phyloP scores from a whole-genome alignment of 441 rosid genomes.

The Monsonia emarginata region DNA sequence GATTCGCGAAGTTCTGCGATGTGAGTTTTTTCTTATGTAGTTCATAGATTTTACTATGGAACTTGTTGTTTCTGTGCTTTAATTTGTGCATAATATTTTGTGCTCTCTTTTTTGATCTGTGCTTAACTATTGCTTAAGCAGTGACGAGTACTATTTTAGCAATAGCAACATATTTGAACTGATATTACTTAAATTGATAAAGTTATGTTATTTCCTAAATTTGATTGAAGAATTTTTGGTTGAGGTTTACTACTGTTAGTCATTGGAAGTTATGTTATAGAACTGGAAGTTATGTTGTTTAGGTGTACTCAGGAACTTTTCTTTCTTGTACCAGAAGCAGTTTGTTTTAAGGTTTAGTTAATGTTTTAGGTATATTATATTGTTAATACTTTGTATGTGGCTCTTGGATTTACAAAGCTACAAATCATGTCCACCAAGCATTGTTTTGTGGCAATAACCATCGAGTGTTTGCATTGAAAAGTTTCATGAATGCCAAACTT shows the following conservation, averaged over 20 bases:
- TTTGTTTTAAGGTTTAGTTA: neutral
- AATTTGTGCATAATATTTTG: neutral
- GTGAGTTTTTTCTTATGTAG: slow-evolving; percentile 32
- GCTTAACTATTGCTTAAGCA: neutral
- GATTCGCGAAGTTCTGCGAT: slow-evolving; percentile 74
- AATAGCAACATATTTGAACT: neutral
- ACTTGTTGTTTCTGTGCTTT: neutral
- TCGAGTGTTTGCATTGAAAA: no score
- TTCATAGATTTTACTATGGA: neutral
- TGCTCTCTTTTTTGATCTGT: neutral
- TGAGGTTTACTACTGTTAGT: neutral
- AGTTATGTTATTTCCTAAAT: neutral
- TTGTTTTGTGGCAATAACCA: no score
- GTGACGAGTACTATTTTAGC: neutral
- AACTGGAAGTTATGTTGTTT: neutral
- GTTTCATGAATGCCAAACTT: no score
- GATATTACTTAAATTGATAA: neutral
- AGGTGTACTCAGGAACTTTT: neutral
- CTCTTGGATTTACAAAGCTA: no score
- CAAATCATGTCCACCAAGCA: no score
- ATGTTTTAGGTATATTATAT: no score
- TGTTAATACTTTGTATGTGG: no score
- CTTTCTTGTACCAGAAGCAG: neutral
- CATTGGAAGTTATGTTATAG: neutral
- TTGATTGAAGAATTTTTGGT: neutral